phyloP scores from a whole-genome alignment of 1,139 yeast species.

The Lodderomyces metapsilosis region DNA sequence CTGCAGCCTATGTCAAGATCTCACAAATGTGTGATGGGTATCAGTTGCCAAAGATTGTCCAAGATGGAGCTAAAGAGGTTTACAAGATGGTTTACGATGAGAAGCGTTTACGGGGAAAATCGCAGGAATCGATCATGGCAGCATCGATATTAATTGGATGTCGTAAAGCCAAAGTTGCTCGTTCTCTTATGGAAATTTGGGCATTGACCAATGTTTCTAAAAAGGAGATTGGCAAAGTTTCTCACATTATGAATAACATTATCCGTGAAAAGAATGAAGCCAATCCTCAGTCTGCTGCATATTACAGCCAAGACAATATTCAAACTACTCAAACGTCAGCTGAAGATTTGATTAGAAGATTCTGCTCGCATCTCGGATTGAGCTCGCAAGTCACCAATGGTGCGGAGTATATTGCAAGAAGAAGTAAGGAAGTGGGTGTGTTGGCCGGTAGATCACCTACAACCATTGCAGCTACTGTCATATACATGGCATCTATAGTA shows the following conservation, averaged over 20 bases:
- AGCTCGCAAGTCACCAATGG: slow-evolving; percentile 85
- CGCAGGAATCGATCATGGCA: slow-evolving; percentile 94
- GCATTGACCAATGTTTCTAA: slow-evolving; percentile 92
- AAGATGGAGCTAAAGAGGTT: slow-evolving; percentile 96
- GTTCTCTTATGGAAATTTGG: slow-evolving; percentile 95
- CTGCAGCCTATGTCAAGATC: slow-evolving; percentile 86
- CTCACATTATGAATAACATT: slow-evolving; percentile 76
- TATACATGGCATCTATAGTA: slow-evolving; percentile 84
- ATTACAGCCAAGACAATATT: slow-evolving; percentile 51
- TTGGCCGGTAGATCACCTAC: slow-evolving; percentile 97
- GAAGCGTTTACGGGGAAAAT: slow-evolving; percentile 81
- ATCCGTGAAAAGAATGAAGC: slow-evolving; percentile 63
- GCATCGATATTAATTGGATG: slow-evolving; percentile 95
- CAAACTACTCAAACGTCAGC: slow-evolving; percentile 90
- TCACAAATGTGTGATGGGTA: slow-evolving; percentile 98
- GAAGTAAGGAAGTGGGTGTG: slow-evolving; percentile 88
- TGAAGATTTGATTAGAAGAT: slow-evolving; percentile 91
- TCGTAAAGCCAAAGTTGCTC: slow-evolving; percentile 89
- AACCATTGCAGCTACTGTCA: slow-evolving; percentile 96
- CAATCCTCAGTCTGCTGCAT: slow-evolving; percentile 35
- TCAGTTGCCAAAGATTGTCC: slow-evolving; percentile 90
- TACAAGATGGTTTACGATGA: slow-evolving; percentile 91
- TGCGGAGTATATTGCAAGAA: slow-evolving; percentile 88
- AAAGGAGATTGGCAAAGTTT: slow-evolving; percentile 88
- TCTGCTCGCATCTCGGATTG: slow-evolving; percentile 92